Base-by-base conservation (phyloP, 345 rosid species). In the Eucalyptus cladocalyx region DNA sequence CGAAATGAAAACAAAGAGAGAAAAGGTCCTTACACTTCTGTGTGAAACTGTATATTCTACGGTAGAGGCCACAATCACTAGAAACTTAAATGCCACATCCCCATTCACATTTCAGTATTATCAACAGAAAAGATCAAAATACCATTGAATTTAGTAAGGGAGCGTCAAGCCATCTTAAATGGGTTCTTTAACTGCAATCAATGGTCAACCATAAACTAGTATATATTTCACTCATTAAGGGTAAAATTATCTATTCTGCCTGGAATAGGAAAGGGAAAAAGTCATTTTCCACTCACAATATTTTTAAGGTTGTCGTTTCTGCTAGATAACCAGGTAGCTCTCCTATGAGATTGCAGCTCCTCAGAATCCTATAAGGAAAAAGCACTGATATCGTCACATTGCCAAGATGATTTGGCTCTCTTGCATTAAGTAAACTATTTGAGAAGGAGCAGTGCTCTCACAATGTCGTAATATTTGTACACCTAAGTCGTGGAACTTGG, bases 331-430 rank as follows among this genome's bases (percentile, higher is more conserved):
- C 56, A 42, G 97, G 98, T 51, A 95, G 81, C 32, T 11, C 15
- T 49, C 95, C 96, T n/a, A 67, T 88, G 88, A 95, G 89, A 92
- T 91, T 95, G 94, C 96, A 94, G 92, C 93, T 94, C 89, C 97
- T 93, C 76, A 96, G 88, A 85, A 94, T 89, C 90, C 97, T 96
- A 93, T 47, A 34, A 87, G 72, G 11, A 14, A 72, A 45, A 17
- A 21, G 34, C 30, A 11, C 28, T n/a, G 47, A 60, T 43, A 24
- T 17, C 26, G 8, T 51, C 32, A 56, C 32, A 40, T 54, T 42
- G 53, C 87, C 11, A 58, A 80, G 11, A 19, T 3, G 8, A 18
- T 65, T 15, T 65, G 76, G 21, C 76, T 65, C 53, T 32, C 4
- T 42, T 72, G 43, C 43, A 16, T 32, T 9, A 14, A 49, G 42